Evolutionary conservation across 2,329 filamentous ascomycete genomes (phyloP).

Genomic region (Uncinocarpus reesii): DNA sequence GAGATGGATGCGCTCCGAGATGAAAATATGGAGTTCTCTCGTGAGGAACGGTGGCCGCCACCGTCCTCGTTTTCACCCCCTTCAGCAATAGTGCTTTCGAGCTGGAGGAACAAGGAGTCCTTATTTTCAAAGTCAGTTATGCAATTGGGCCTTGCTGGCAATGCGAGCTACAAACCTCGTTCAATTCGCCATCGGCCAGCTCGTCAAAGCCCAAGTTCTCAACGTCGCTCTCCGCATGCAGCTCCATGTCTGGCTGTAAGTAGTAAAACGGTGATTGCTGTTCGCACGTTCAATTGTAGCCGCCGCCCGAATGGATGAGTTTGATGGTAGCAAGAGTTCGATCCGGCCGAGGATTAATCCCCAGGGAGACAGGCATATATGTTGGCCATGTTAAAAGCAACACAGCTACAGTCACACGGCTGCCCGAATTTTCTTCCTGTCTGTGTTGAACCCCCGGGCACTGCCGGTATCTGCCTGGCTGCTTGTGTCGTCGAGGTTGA

Average conservation of each 20-base stretch:
- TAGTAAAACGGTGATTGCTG: background rate
- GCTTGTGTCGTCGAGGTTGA: no score
- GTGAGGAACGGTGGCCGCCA: background rate
- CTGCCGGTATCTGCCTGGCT: background rate
- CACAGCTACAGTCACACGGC: background rate
- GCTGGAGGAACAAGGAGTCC: constrained; percentile 1
- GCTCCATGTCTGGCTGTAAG: background rate
- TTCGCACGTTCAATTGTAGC: no score
- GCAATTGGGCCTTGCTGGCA: background rate
- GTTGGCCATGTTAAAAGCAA: background rate
- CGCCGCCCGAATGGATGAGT: no score
- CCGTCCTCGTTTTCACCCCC: background rate
- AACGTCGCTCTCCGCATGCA: background rate
- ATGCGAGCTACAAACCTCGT: background rate
- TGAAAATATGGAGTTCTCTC: background rate
- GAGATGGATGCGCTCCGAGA: background rate
- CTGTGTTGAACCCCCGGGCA: background rate
- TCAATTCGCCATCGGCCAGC: background rate
- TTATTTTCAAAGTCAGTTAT: no score
- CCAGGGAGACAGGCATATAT: background rate
- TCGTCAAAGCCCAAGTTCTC: background rate
- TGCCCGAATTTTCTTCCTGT: background rate
- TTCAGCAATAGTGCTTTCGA: background rate
- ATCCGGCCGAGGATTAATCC: background rate
- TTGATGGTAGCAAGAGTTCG: background rate